Conservation (phyloP, 192 early-diverging fungal genomes). For the Backusella circina region DNA sequence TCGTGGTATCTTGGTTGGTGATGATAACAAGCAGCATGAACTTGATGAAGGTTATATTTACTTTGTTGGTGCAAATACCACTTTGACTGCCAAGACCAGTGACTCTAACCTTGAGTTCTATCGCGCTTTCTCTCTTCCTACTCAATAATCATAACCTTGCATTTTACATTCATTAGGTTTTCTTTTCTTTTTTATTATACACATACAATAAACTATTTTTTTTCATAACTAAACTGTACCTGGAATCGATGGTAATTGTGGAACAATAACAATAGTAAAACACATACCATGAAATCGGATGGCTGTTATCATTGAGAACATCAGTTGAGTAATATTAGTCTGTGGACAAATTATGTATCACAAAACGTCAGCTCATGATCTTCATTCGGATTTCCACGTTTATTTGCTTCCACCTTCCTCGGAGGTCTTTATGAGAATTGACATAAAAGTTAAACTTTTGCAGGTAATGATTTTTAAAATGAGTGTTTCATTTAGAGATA, state of each 20-base stretch:
- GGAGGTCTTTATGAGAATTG: not conserved
- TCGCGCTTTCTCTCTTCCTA: slow-evolving; percentile 40
- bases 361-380: not conserved
- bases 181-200: not conserved
- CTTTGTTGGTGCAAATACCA: slow-evolving; percentile 66
- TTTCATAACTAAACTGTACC: not conserved
- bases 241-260: not conserved
- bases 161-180: not conserved
- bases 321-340: not conserved
- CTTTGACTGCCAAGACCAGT: slow-evolving; percentile 39
- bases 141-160: not conserved
- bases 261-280: not conserved
- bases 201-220: not conserved
- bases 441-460: not conserved
- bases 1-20: slow-evolving; percentile 43
- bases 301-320: not conserved
- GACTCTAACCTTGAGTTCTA: slow-evolving; percentile 42
- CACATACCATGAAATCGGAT: not conserved
- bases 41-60: slow-evolving; percentile 71
- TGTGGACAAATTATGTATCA: not conserved
- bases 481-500: not conserved
- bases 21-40: slow-evolving; percentile 23
- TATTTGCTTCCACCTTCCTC: not conserved
- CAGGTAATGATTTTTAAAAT: not conserved
- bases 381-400: not conserved